Evolutionary conservation across 805 yeast genomes (phyloP), one percentile per base, ranked within the genome.

Genomic region (Yamadazyma tumulicola): DNA sequence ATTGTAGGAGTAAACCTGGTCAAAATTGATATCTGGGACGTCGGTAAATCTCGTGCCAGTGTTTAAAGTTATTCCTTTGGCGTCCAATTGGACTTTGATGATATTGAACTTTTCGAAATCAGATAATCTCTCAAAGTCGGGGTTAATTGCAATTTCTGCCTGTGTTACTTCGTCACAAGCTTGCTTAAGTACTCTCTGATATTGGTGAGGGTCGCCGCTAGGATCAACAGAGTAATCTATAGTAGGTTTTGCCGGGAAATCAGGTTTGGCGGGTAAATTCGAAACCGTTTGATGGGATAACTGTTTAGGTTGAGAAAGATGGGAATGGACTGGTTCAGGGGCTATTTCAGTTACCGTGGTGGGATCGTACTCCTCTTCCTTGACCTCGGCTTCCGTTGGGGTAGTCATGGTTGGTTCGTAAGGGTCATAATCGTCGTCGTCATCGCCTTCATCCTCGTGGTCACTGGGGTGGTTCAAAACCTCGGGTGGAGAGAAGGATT

Each of bases 1-100:
- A 44, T 59, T 55, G 46, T 35, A 70, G 32, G 68, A 59, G 34
- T 74, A 72, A 13, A 67, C 74, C 46, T 66, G 64, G 42, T 72
- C 75, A 43, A 64, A 62, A 29, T 67, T 59, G 35, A 48, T 47
- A n/a, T 39, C 31, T 6, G 32, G 28, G 31, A 33, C 37, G 10
- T 37, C 29, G 21, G 27, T 24, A 19, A 25, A 29, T 30, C 31
- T n/a, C 18, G 10, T 67, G 55, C 37, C 66, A 4, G 40, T 39
- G 5, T 48, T 48, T 18, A 61, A 44, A 0, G 51, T 58, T 31
- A 61, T 57, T 32, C 53, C 63, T n/a, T 55, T 64, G 40, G 50
- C 59, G 38, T 57, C 68, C 47, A 67, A 73, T 41, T 59, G 56
- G 6, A 43, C 61, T 55, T 45, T 54, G 21, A 55, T 57, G 38